Evolutionary conservation across 116 monocot species (phyloP), one percentile per base, ranked within the genome.

Genomic region (Papilionanthe hybrid): DNA sequence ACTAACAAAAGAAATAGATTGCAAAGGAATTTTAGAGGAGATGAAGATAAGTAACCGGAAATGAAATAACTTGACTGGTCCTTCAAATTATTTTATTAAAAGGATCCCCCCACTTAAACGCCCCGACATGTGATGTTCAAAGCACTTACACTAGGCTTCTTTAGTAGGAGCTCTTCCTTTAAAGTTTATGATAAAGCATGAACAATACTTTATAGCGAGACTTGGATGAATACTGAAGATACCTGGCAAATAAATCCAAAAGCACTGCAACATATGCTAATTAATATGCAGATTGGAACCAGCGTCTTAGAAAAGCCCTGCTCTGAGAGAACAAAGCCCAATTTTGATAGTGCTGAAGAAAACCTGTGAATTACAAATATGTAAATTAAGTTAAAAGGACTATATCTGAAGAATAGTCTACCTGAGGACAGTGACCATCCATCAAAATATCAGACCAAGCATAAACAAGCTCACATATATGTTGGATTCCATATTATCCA

Each of bases 181-280:
- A 3, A 53, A 17, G 53, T 15, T 53, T 4, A 53, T 15, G 17
- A 53, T 13, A 53, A 53, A 53, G 53, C 53, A 53, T 53, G 17
- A 53, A 15, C 53, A 53, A 53, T 53, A 53, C 4, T 18, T 1
- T 53, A 53, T 53, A 53, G 53, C 12, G 17, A 17, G 15, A 53
- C 53, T 53, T 22, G 9, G 75, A 23, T 49, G 49, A 27, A 3
- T 2, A 27, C 17, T 10, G 49, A 63, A 5, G 50, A 9, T 87
- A 96, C 96, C 96, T 96, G 96, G 82, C 92, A 94, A 68, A 97
- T 63, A 87, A 97, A 97, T 79, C 97, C 97, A 72, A 84, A 86
- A 48, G 89, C 94, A 75, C 97, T 97, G 72, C 94, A 97, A 78
- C 89, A 84, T 77, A 91, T 88, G 66, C 97, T 94, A 41, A 92